These are phyloP conservation scores for Ramularia collo-cygni DNA, from an alignment of 2,329 filamentous ascomycete genomes.

Conservation along the genomic window DNA sequence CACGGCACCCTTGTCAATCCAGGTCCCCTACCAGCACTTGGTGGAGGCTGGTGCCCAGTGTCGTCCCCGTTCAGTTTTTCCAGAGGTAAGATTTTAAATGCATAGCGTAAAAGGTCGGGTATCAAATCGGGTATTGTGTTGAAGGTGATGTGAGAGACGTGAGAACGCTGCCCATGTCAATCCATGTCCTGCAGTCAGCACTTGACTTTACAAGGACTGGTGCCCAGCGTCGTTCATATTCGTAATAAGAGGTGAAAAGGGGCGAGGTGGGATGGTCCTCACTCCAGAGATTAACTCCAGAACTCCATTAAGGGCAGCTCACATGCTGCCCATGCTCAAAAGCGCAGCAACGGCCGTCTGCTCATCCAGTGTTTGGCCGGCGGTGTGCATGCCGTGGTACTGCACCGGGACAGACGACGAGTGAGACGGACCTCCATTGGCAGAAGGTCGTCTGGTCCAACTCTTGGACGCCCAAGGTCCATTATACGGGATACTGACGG, in stretches of 20 bases:
- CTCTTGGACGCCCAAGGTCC: slow-evolving; percentile 21
- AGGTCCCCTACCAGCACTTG: slow-evolving; percentile 29
- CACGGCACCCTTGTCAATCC: slow-evolving; percentile 25
- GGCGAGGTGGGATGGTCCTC: slow-evolving; percentile 12
- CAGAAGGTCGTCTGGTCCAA: slow-evolving; percentile 21
- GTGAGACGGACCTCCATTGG: slow-evolving; percentile 10
- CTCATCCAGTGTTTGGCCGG: slow-evolving; percentile 57
- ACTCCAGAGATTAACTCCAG: slow-evolving; percentile 5
- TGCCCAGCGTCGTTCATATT: slow-evolving; percentile 29
- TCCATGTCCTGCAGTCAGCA: slow-evolving; percentile 33
- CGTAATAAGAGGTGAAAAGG: slow-evolving; percentile 9
- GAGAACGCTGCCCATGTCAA: slow-evolving; percentile 31
- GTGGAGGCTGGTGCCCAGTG: slow-evolving; percentile 29
- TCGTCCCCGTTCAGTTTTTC: slow-evolving; percentile 14
- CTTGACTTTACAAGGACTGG: slow-evolving; percentile 30
- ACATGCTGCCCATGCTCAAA: slow-evolving; percentile 67
- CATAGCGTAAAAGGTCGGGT: too few relatives aligned
- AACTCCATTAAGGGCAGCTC: slow-evolving; percentile 20
- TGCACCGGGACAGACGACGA: slow-evolving; percentile 20
- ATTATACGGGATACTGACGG: slow-evolving; percentile 24
- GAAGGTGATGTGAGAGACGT: slow-evolving; percentile 9
- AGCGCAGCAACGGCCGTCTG: slow-evolving; percentile 76
- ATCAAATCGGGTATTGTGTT: slow-evolving; percentile 14
- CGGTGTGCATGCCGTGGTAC: slow-evolving; percentile 7
- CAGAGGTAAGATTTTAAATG: slow-evolving; percentile 3